Base-by-base conservation (phyloP, 306 rosid species). In the Dalbergia cultrata region DNA sequence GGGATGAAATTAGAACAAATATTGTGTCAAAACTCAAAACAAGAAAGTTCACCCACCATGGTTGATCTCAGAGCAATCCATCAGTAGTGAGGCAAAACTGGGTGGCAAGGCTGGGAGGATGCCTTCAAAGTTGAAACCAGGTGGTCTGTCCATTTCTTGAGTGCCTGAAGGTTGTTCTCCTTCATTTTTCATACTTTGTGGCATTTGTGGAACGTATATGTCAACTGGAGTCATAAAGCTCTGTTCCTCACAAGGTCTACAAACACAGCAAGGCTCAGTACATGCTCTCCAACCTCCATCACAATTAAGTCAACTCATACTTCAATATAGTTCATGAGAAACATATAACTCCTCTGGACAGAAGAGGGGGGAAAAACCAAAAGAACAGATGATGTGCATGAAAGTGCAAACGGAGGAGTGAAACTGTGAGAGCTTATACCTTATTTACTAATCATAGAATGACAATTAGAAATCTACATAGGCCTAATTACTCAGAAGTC, bases 51-150 rank as follows among this genome's bases (percentile, higher is more conserved):
- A 35, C 87, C 47, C 68, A 93, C 98, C 91, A 64, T 82, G 90
- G 62, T 86, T 86, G 72, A 67, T 58, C 69, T 59, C 82, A 35
- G 88, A 80, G 64, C 87, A 87, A 74, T 83, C 89, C 67, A 88
- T 82, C 62, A 89, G 76, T 53, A 90, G 84, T 70, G 93, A 43
- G 81, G 93, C 77, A 85, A 95, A 95, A 86, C 96, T 90, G 78
- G 96, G 98, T 71, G 97, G 98, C 74, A 93, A 86, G 75, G 89
- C 84, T 45, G 88, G 87, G 82, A 85, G 75, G 53, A 77, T 37
- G 79, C 78, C 79, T 52, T 87, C 90, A 34, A 84, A 65, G 39
- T 86, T 82, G 41, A 47, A 83, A 76, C 16, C 34, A 11, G 85
- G 83, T 57, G 61, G 10, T 37, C 53, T 78, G 74, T 80, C 82